These are phyloP conservation scores for Ambrosia hybrid DNA, from an alignment of 140 eudicot species.

Conservation along the genomic window DNA sequence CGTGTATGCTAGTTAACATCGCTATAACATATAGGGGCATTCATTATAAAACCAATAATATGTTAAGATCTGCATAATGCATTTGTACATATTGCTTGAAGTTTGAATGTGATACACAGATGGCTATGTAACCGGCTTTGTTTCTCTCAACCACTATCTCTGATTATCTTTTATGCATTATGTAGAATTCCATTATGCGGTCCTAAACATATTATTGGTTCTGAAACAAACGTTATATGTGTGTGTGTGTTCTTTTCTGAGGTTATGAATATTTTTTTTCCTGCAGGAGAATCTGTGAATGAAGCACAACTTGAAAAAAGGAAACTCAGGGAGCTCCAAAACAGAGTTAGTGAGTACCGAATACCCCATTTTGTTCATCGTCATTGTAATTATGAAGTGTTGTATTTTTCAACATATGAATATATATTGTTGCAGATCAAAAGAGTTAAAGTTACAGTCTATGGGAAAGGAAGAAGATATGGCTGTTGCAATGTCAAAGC, in stretches of 20 bases:
- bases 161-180: too few species aligned
- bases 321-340: conserved; percentile 59
- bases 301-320: conserved; percentile 47
- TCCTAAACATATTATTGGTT: too few species aligned
- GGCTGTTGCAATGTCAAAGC: conserved; percentile 53
- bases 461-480: conserved; percentile 63
- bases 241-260: not conserved
- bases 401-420: conserved; percentile 14
- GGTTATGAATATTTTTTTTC: not conserved
- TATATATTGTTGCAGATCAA: conserved; percentile 45
- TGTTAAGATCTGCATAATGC: too few species aligned
- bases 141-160: too few species aligned
- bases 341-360: conserved; percentile 66
- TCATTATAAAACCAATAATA: too few species aligned
- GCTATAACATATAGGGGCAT: not conserved
- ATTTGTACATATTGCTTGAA: too few species aligned
- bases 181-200: too few species aligned
- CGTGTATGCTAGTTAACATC: conserved; percentile 53
- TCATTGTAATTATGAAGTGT: not conserved
- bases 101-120: too few species aligned
- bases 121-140: too few species aligned
- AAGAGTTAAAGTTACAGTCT: conserved; percentile 51
- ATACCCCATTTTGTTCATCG: not conserved
- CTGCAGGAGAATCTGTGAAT: conserved; percentile 64
- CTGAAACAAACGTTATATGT: not conserved